A percentile compares a stretch with the other conserved stretches of the same genome.
Evolutionary conservation across 108 stramenopile species (phyloP).

Genomic region (Epipyxis sp.): DNA sequence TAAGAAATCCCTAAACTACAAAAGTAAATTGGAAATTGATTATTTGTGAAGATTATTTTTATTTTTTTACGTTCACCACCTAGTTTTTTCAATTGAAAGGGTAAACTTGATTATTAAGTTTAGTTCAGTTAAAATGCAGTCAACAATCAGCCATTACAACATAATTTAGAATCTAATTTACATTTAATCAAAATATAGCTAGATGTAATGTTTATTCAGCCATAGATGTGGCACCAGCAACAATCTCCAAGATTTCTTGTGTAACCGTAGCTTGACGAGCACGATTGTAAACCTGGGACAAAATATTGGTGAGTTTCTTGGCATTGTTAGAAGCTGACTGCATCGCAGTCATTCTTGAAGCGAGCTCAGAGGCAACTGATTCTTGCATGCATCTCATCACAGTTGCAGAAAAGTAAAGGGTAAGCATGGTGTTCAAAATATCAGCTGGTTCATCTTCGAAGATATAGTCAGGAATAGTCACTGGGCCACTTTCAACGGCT

Average conservation of each 20-base stretch:
- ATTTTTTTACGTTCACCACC: too few species aligned
- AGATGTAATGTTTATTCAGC: too few species aligned
- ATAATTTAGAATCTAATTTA: too few species aligned
- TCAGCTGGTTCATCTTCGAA: constrained; percentile 95
- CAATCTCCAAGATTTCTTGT: constrained; percentile 90
- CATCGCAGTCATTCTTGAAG: constrained; percentile 94
- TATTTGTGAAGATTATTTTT: too few species aligned
- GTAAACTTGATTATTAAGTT: too few species aligned
- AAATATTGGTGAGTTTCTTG: constrained; percentile 68
- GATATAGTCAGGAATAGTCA: constrained; percentile 89
- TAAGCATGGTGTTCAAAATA: constrained; percentile 91
- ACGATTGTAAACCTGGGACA: constrained; percentile 81
- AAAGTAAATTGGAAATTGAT: too few species aligned
- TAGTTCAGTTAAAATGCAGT: too few species aligned
- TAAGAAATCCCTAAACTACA: too few species aligned
- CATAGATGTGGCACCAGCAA: constrained; percentile 66
- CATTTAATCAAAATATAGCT: too few species aligned
- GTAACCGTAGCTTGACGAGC: constrained; percentile 92
- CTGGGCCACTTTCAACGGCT: constrained; percentile 70
- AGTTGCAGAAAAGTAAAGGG: constrained; percentile 81
- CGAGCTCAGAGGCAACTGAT: constrained; percentile 89
- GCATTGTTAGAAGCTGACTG: constrained; percentile 93
- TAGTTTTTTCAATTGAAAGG: too few species aligned
- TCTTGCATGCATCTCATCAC: constrained; percentile 89
- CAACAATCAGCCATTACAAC: too few species aligned